phyloP scores from a whole-genome alignment of 257 asterid genomes.

The Rubia yunnanensis region DNA sequence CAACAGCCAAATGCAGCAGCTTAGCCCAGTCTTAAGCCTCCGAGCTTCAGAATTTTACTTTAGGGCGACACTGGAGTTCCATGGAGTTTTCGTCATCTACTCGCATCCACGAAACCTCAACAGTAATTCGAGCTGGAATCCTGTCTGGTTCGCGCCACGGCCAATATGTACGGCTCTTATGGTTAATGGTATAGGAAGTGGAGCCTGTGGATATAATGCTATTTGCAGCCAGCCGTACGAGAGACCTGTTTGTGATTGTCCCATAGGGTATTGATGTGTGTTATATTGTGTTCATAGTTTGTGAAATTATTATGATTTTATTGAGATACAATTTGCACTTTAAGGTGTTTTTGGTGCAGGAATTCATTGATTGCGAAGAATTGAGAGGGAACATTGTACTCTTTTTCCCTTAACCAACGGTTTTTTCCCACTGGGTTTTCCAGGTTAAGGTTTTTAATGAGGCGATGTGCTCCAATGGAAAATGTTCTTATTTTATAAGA shows the following conservation, averaged over 20 bases:
- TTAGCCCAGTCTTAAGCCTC: constrained; percentile 11
- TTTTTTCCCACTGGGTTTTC: no score
- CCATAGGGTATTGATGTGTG: no score
- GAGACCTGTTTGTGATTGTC: not conserved
- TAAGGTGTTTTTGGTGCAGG: no score
- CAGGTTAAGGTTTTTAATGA: no score
- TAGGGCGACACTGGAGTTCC: constrained; percentile 1
- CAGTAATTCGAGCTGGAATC: not conserved
- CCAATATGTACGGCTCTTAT: not conserved
- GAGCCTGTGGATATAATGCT: not conserved
- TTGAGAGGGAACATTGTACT: no score
- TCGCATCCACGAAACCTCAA: not conserved
- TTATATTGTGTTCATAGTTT: no score
- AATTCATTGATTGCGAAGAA: no score
- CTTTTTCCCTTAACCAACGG: no score
- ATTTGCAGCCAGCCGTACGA: not conserved
- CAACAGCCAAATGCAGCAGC: constrained; percentile 9
- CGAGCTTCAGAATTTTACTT: constrained; percentile 22
- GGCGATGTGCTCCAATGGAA: no score
- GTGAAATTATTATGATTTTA: no score
- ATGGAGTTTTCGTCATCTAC: not conserved
- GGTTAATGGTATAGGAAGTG: not conserved
- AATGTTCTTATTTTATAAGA: no score
- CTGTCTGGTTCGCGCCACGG: not conserved
- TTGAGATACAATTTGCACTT: no score